Base-by-base conservation (phyloP, 106 monocot species). In the Gastrodia elata region DNA sequence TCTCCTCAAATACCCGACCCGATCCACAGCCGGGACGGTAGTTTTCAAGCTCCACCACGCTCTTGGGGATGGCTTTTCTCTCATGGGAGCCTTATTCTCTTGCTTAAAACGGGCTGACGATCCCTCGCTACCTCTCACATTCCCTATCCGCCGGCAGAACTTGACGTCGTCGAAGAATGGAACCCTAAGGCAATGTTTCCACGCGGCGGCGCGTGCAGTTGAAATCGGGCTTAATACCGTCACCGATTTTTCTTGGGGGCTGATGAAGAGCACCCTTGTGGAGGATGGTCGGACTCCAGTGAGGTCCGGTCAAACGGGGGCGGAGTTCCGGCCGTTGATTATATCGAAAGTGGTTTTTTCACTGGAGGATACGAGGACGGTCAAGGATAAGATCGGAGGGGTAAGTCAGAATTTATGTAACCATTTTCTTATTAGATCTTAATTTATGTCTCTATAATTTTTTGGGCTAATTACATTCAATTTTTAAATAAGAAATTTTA, bases 1-100 rank as follows among this genome's bases (percentile, higher is more conserved):
- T 74, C 70, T 86, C 33, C 77, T 91, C 68, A 91, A 91, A 75
- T 91, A 85, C 64, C 87, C 91, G 4, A 91, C 91, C 5, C 82
- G 55, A 35, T 71, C 37, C 14, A 73, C 70, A 11, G 65, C 15
- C 35, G 91, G 85, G 13, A 79, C 83, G 14, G 18, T 86, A 8
- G 81, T 91, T 20, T 91, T 88, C 85, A 88, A 82, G 85, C 83
- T 91, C 24, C 91, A 91, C 79, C 91, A 91, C 33, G 75, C 91
- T 0, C 79, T 91, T 3, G 91, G 91, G 8, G 91, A 91, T 34
- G 91, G 91, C 30, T 88, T 81, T 77, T 88, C 91, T 15, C 85
- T 91, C 76, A 88, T 88, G 85, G 80, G 83, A 0, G 85, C 83
- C 10, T 79, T 91, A 65, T 91, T 91, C 73, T 86, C 88, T 6